A percentile compares a stretch with the other conserved stretches of the same genome.
Evolutionary conservation across 2,329 filamentous ascomycete species (phyloP).

Genomic region (Pseudocercospora vitis): DNA sequence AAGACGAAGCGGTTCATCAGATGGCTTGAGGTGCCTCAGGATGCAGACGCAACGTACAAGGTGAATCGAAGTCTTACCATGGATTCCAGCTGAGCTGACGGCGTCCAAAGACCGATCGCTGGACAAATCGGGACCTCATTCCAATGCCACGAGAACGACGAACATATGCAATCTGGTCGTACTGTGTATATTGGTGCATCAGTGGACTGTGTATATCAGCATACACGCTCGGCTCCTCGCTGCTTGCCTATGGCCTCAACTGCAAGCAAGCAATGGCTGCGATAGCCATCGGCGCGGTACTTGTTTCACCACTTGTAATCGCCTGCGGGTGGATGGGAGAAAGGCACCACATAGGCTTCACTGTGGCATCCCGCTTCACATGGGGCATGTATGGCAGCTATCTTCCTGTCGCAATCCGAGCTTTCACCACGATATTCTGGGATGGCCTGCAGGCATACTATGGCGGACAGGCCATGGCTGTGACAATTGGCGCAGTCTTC

Average conservation of each 20-base stretch:
- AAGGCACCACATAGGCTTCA: conserved; percentile 3
- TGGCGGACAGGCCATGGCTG: conserved; percentile 8
- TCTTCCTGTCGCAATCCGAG: conserved; percentile 1
- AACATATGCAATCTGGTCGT: conserved; percentile 8
- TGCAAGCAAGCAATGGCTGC: conserved; percentile 9
- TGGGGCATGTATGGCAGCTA: conserved; percentile 10
- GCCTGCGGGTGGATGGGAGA: conserved; percentile 8
- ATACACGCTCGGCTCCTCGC: conserved; percentile 3
- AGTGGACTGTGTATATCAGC: conserved; percentile 7
- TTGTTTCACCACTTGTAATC: conserved; percentile 5
- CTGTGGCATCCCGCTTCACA: conserved; percentile 2
- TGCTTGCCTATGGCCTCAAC: conserved; percentile 6
- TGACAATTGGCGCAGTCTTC: background rate
- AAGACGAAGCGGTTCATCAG: conserved; percentile 4
- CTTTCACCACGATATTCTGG: conserved; percentile 7
- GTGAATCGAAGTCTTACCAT: background rate
- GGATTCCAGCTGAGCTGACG: background rate
- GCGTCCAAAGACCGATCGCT: conserved; percentile 1
- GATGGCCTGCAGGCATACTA: conserved; percentile 8
- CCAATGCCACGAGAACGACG: conserved; percentile 4
- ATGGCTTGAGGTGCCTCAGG: conserved; percentile 6
- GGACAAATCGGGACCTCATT: conserved; percentile 6
- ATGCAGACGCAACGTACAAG: conserved; percentile 3
- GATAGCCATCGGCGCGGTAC: conserved; percentile 3
- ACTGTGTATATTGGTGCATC: conserved; percentile 7